A percentile compares a stretch with the other conserved stretches of the same genome.
Conservation (phyloP, 331 rosid genomes). For the Ulmus americana region DNA sequence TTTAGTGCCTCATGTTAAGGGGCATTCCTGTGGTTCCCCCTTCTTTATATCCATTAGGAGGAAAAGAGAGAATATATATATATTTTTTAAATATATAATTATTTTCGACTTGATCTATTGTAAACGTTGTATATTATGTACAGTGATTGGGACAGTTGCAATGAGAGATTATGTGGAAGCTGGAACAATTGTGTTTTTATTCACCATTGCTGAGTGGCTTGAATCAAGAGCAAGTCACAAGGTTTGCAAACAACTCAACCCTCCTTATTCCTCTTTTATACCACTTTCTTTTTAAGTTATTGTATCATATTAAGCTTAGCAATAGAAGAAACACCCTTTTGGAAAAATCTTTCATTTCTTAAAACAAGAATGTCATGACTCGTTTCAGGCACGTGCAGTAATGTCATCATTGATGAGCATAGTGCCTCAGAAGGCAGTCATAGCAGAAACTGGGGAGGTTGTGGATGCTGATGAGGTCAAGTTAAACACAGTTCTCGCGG, state of each 20-base stretch:
- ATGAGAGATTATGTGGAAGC: slow-evolving; percentile 75
- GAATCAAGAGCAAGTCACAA: slow-evolving; percentile 79
- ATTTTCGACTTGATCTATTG: not conserved
- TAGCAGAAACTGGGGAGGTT: slow-evolving; percentile 74
- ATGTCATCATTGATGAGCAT: slow-evolving; percentile 74
- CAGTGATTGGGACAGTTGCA: slow-evolving; percentile 72
- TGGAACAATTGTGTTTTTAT: slow-evolving; percentile 78
- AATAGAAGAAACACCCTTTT: no score
- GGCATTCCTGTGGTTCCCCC: no score
- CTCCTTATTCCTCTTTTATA: not conserved
- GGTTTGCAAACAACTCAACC: slow-evolving; percentile 33
- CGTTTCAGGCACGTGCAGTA: slow-evolving; percentile 66
- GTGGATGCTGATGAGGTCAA: slow-evolving; percentile 68
- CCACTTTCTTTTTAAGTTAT: not conserved
- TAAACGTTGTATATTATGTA: not conserved
- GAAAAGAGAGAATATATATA: no score
- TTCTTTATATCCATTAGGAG: no score
- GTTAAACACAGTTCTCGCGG: slow-evolving; percentile 53
- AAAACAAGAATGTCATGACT: not conserved
- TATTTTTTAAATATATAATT: not conserved
- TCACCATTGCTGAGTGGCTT: slow-evolving; percentile 84
- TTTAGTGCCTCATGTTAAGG: no score
- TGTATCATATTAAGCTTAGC: not conserved
- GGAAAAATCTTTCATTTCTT: not conserved
- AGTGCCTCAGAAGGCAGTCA: slow-evolving; percentile 66